A percentile compares a stretch with the other conserved stretches of the same genome.
Evolutionary conservation across 495 filamentous ascomycete species (phyloP).

Genomic region (Poronia punctata): DNA sequence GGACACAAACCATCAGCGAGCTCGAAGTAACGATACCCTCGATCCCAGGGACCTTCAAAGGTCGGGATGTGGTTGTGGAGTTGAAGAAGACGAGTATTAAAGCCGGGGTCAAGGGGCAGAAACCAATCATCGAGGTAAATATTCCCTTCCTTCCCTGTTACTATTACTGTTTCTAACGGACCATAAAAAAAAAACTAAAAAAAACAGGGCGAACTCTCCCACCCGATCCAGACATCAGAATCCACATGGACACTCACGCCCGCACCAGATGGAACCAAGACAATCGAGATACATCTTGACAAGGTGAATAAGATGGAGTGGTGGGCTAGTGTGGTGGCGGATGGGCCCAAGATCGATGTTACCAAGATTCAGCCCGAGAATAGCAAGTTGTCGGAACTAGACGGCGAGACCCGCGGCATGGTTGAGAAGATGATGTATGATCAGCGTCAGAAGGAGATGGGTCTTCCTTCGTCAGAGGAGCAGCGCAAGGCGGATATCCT

Average conservation of each 20-base stretch:
- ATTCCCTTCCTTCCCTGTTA: background rate
- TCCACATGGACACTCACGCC: slow-evolving; percentile 89
- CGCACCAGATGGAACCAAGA: slow-evolving; percentile 56
- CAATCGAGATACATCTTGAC: slow-evolving; percentile 85
- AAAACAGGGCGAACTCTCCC: slow-evolving; percentile 71
- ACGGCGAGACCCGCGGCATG: slow-evolving; percentile 95
- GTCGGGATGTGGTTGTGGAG: slow-evolving; percentile 74
- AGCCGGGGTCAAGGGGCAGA: slow-evolving; percentile 82
- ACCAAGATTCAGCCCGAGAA: slow-evolving; percentile 92
- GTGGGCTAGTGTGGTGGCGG: slow-evolving; percentile 87
- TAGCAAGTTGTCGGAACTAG: slow-evolving; percentile 80
- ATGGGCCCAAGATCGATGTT: slow-evolving; percentile 84
- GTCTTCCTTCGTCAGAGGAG: slow-evolving; percentile 82
- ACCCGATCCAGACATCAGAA: slow-evolving; percentile 74
- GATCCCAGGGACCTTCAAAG: slow-evolving; percentile 74
- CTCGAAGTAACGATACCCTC: slow-evolving; percentile 67
- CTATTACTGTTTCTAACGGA: background rate
- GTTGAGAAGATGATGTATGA: slow-evolving; percentile 99
- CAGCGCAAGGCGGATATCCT: slow-evolving; percentile 86
- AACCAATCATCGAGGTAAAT: slow-evolving; percentile 74
- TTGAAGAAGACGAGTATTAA: slow-evolving; percentile 73
- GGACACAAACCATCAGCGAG: slow-evolving; percentile 92
- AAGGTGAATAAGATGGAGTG: slow-evolving; percentile 97
- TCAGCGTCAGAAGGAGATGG: slow-evolving; percentile 89
- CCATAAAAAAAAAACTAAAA: background rate